These are phyloP conservation scores for Septoria petroselini DNA, from an alignment of 2,329 filamentous ascomycete genomes.

Conservation along the genomic window DNA sequence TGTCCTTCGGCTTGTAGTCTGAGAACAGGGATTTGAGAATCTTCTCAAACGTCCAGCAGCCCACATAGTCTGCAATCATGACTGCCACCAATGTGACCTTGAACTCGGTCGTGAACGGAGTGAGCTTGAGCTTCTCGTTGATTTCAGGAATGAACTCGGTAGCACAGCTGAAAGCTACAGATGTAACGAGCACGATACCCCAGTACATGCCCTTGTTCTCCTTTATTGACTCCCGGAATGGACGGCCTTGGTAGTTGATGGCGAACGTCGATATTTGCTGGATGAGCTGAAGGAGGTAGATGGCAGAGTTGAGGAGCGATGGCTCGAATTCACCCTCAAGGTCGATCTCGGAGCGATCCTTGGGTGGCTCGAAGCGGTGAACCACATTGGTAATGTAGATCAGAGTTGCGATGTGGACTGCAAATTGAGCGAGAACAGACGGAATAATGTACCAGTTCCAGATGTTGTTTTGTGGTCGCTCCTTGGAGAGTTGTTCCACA, in stretches of 20 bases:
- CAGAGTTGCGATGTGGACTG: slow-evolving; percentile 87
- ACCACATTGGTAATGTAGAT: slow-evolving; percentile 93
- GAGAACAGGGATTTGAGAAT: slow-evolving; percentile 80
- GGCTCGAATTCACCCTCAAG: slow-evolving; percentile 93
- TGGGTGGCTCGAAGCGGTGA: slow-evolving; percentile 71
- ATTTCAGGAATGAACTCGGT: slow-evolving; percentile 94
- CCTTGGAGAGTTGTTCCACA: slow-evolving; percentile 92
- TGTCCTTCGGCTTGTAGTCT: slow-evolving; percentile 90
- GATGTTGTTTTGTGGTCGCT: slow-evolving; percentile 96
- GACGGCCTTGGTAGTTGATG: slow-evolving; percentile 98
- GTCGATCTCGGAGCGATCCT: slow-evolving; percentile 62
- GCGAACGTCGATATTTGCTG: slow-evolving; percentile 99
- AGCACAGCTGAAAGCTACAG: slow-evolving; percentile 87
- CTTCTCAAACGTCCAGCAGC: slow-evolving; percentile 85
- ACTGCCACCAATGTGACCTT: slow-evolving; percentile 77
- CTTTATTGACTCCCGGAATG: slow-evolving; percentile 91
- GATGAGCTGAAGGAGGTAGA: slow-evolving; percentile 95
- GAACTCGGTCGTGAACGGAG: slow-evolving; percentile 86
- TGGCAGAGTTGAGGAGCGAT: slow-evolving; percentile 90
- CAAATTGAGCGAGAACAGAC: slow-evolving; percentile 94
- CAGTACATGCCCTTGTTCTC: slow-evolving; percentile 99
- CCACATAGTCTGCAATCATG: slow-evolving; percentile 84
- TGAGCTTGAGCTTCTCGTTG: slow-evolving; percentile 87
- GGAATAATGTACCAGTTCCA: slow-evolving; percentile 99
- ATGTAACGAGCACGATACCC: slow-evolving; percentile 85